Percentiles rank a stretch among this genome's conserved stretches.
phyloP scores from a whole-genome alignment of 78 protist genomes.

The Planoprotostelium fungivorum region DNA sequence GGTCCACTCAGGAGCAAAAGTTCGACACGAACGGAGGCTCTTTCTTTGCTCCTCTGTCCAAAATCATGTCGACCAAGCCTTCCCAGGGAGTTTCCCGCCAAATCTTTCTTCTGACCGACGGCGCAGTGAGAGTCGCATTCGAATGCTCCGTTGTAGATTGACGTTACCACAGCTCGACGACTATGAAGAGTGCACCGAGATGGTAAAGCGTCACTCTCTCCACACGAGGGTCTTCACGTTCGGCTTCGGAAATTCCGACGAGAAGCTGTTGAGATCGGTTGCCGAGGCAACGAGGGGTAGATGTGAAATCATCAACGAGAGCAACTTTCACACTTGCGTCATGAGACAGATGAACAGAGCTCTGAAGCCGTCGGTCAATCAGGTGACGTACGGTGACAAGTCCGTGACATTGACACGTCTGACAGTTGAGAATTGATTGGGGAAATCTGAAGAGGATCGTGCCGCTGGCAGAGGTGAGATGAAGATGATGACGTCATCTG shows the following conservation, averaged over 20 bases:
- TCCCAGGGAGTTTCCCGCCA: slow-evolving; percentile 43
- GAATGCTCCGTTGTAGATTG: not conserved
- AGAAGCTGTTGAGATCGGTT: slow-evolving; percentile 16
- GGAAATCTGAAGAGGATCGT: not conserved
- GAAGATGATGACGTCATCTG: not conserved
- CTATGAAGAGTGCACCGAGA: slow-evolving; percentile 32
- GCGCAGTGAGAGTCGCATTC: slow-evolving; percentile 6
- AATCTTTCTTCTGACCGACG: slow-evolving; percentile 59
- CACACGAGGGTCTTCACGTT: slow-evolving; percentile 37
- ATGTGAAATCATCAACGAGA: slow-evolving; percentile 26
- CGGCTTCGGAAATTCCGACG: slow-evolving; percentile 51
- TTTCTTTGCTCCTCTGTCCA: slow-evolving; percentile 24
- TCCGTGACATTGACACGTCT: not conserved
- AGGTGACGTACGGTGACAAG: not conserved
- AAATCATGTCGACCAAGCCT: slow-evolving; percentile 5
- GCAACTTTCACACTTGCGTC: slow-evolving; percentile 20
- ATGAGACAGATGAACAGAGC: slow-evolving; percentile 23
- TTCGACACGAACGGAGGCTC: slow-evolving; percentile 35
- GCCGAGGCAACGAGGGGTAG: slow-evolving; percentile 41
- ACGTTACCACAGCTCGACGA: not conserved
- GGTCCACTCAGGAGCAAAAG: not conserved
- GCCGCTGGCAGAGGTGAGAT: not conserved
- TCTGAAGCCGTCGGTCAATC: slow-evolving; percentile 27
- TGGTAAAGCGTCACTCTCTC: slow-evolving; percentile 22
- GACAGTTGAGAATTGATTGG: not conserved